phyloP scores from a whole-genome alignment of 2,329 filamentous ascomycete species.

The Lachnellula hyalina region DNA sequence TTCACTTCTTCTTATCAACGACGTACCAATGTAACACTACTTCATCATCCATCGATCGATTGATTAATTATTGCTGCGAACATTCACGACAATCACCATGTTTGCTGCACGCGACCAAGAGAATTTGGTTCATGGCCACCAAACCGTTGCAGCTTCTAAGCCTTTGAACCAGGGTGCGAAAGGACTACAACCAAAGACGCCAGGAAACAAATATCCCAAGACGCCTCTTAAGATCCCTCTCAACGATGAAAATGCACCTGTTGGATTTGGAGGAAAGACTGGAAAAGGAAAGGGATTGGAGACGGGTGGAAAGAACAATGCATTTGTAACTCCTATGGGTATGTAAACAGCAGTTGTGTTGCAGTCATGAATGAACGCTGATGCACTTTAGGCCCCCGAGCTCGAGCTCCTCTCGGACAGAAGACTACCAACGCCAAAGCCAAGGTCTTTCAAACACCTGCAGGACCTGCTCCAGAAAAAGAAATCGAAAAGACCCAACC shows the following conservation, averaged over 20 bases:
- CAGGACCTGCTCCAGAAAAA: conserved; percentile 53
- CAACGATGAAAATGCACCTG: conserved; percentile 79
- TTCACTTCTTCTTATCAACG: background rate
- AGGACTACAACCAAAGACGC: conserved; percentile 68
- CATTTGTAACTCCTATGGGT: conserved; percentile 79
- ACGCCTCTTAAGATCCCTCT: conserved; percentile 73
- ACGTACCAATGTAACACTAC: conserved; percentile 5
- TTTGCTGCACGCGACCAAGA: conserved; percentile 80
- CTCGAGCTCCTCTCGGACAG: conserved; percentile 77
- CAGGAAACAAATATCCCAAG: conserved; percentile 69
- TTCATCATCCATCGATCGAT: background rate
- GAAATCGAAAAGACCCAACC: conserved; percentile 58
- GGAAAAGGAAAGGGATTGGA: conserved; percentile 51
- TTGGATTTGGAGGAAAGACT: conserved; percentile 54
- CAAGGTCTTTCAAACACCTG: conserved; percentile 59
- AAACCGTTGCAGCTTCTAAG: conserved; percentile 66
- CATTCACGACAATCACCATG: conserved; percentile 46
- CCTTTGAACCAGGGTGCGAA: conserved; percentile 60
- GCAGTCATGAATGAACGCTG: background rate
- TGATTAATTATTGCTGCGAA: conserved; percentile 5
- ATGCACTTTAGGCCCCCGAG: conserved; percentile 42
- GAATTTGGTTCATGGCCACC: conserved; percentile 73
- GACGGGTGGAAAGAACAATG: conserved; percentile 50
- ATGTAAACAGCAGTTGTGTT: conserved; percentile 28
- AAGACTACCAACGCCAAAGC: conserved; percentile 96